A percentile compares a stretch with the other conserved stretches of the same genome.
Evolutionary conservation across 306 rosid species (phyloP).

Genomic region (Mimosa bimucronata): DNA sequence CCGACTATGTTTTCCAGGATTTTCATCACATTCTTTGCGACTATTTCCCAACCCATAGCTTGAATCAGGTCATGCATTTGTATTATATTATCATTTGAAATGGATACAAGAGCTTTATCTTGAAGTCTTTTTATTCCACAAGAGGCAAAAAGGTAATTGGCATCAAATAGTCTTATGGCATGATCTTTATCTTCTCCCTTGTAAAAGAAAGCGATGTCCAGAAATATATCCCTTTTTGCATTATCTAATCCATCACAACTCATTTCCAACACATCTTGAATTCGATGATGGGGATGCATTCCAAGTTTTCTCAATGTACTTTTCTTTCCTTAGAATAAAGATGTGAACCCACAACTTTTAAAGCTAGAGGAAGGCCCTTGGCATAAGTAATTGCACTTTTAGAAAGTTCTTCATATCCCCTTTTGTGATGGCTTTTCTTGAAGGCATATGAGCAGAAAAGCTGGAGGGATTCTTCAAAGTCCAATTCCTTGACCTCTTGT

Average conservation of each 20-base stretch:
- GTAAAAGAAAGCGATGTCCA: background rate
- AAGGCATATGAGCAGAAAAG: slow-evolving; percentile 30
- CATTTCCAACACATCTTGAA: background rate
- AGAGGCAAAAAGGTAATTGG: too few species aligned
- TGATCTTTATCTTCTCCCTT: background rate
- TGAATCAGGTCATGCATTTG: slow-evolving; percentile 33
- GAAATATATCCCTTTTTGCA: background rate
- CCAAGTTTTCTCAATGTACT: background rate
- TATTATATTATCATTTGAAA: too few species aligned
- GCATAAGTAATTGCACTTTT: background rate
- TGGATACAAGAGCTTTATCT: too few species aligned
- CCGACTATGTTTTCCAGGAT: slow-evolving; percentile 3
- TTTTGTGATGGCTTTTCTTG: too few species aligned
- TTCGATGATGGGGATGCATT: background rate
- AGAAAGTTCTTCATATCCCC: background rate
- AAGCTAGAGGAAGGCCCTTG: slow-evolving; percentile 22
- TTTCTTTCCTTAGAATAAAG: background rate
- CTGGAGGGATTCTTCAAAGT: background rate
- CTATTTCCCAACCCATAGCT: too few species aligned
- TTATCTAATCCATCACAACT: background rate
- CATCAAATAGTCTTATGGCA: background rate
- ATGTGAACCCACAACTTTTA: background rate
- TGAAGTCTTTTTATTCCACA: too few species aligned
- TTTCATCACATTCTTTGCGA: slow-evolving; percentile 12
- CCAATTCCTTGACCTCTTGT: too few species aligned